These are phyloP conservation scores for Neurospora sp. DNA, from an alignment of 495 filamentous ascomycete genomes.

Conservation along the genomic window DNA sequence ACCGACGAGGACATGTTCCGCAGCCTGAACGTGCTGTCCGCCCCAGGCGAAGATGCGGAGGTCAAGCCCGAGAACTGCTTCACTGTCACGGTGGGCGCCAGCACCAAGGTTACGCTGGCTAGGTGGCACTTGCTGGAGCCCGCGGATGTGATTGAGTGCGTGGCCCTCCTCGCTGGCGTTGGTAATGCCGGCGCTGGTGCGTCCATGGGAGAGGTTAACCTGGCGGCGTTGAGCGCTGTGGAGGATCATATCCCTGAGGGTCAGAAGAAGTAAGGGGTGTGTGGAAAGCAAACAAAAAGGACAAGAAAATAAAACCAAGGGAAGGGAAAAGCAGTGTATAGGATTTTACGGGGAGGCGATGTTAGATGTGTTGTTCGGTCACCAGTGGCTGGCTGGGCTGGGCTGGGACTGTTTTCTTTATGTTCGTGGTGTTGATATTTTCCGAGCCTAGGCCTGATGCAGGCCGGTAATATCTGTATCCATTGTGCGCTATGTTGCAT, in stretches of 20 bases:
- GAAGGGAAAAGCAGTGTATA: not conserved
- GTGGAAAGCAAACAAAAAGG: not conserved
- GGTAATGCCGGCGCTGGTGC: slow-evolving; percentile 34
- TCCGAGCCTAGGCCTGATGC: not conserved
- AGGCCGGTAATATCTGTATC: not conserved
- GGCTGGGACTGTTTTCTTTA: not conserved
- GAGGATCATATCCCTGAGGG: slow-evolving; percentile 30
- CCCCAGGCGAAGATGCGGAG: slow-evolving; percentile 28
- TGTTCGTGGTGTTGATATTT: not conserved
- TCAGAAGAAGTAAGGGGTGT: not conserved
- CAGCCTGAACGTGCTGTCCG: slow-evolving; percentile 47
- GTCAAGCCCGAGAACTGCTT: slow-evolving; percentile 55
- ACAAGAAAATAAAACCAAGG: not conserved
- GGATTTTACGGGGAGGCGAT: not conserved
- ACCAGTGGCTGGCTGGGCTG: not conserved
- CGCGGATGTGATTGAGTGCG: slow-evolving; percentile 70
- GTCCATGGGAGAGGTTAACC: slow-evolving; percentile 35
- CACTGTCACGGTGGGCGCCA: slow-evolving; percentile 78
- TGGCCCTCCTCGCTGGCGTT: slow-evolving; percentile 56
- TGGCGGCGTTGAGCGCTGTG: slow-evolving; percentile 33
- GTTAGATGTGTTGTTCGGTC: not conserved
- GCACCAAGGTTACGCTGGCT: slow-evolving; percentile 76
- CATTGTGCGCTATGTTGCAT: not conserved
- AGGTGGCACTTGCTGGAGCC: slow-evolving; percentile 82
- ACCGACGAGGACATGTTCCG: slow-evolving; percentile 91